Percentiles rank a stretch among this genome's conserved stretches.
Conservation (phyloP, 1,284 basidiomycete species). For the Tylopilus orsonianus region DNA sequence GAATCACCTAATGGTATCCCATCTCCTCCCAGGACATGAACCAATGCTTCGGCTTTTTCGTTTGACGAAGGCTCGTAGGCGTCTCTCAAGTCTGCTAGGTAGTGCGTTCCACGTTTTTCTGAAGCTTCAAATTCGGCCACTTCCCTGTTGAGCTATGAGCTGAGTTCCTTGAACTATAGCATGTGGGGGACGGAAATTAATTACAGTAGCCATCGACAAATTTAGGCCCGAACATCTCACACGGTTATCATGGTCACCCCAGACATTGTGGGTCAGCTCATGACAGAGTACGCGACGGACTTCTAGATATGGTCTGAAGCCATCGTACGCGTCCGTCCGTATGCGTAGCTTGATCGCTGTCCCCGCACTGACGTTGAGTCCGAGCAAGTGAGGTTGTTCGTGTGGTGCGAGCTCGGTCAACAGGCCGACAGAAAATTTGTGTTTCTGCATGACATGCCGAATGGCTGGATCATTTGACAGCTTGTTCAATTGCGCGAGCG, state of each 20-base stretch:
- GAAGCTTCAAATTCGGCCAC: slow-evolving; percentile 66
- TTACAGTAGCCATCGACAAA: neutral
- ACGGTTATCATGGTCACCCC: slow-evolving; percentile 69
- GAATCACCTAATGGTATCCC: slow-evolving; percentile 38
- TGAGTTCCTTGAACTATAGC: slow-evolving; percentile 66
- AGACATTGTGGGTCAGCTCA: slow-evolving; percentile 74
- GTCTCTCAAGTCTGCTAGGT: slow-evolving; percentile 41
- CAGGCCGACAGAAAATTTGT: slow-evolving; percentile 62
- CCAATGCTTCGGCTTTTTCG: slow-evolving; percentile 52
- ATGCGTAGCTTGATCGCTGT: slow-evolving; percentile 64
- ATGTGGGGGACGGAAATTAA: slow-evolving; percentile 20
- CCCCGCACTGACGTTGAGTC: slow-evolving; percentile 67
- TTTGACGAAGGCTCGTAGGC: slow-evolving; percentile 52
- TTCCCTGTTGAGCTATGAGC: slow-evolving; percentile 72
- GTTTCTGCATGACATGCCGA: slow-evolving; percentile 63
- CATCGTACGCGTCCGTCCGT: slow-evolving; percentile 69
- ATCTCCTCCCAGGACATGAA: slow-evolving; percentile 48
- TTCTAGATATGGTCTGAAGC: slow-evolving; percentile 65
- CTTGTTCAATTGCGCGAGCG: slow-evolving; percentile 50
- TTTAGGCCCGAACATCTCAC: slow-evolving; percentile 43
- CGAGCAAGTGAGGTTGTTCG: slow-evolving; percentile 68
- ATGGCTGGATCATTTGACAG: slow-evolving; percentile 71
- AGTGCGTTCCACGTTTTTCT: slow-evolving; percentile 52
- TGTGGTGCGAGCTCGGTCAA: slow-evolving; percentile 76
- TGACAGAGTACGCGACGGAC: slow-evolving; percentile 71